Base-by-base conservation (phyloP, 805 yeast species). In the Grigorovia transvaalensis region DNA sequence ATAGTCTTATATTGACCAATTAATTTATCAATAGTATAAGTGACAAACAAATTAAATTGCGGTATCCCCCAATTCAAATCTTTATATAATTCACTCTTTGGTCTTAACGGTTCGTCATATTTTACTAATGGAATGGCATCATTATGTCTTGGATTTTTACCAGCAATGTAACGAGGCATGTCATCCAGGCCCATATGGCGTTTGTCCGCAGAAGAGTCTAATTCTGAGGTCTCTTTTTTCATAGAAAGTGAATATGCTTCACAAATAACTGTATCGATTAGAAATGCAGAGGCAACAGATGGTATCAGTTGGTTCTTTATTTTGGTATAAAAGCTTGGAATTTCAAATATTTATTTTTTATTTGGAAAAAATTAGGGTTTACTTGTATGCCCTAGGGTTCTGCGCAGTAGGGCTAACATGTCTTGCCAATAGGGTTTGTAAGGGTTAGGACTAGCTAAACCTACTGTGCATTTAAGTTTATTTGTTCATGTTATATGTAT, bases 61-160 rank as follows among this genome's bases (percentile, higher is more conserved):
- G 69, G 68, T 38, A 68, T 65, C n/a, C 57, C 49, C 70, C 70
- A 66, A 19, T 62, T 57, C 63, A 63, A 58, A 19, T 62, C 59
- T 23, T 49, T 53, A 51, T 58, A 62, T 41, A 68, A 52, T 47
- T 66, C 70, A n/a, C 66, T 62, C 1, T 61, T 58, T 6, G 69
- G 63, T 49, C 59, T 60, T 35, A 68, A 47, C 8, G 71, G 65
- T 13, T 48, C 56, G 12, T 55, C 53, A 46, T 65, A 65, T 44
- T 63, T 65, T 7, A 62, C 61, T 13, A 40, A 49, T 8, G 63
- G 60, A 9, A 56, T 50, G 6, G 52, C 51, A 19, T 56, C 56
- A 6, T 56, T 61, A 9, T 42, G 54, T 48, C 66, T 60, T 11
- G 71, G 71, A 33, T 60, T 64, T 50, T 68, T 68, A 13, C 71